Base-by-base conservation (phyloP, 2,329 filamentous ascomycete species). In the Tolypocladium sp. region DNA sequence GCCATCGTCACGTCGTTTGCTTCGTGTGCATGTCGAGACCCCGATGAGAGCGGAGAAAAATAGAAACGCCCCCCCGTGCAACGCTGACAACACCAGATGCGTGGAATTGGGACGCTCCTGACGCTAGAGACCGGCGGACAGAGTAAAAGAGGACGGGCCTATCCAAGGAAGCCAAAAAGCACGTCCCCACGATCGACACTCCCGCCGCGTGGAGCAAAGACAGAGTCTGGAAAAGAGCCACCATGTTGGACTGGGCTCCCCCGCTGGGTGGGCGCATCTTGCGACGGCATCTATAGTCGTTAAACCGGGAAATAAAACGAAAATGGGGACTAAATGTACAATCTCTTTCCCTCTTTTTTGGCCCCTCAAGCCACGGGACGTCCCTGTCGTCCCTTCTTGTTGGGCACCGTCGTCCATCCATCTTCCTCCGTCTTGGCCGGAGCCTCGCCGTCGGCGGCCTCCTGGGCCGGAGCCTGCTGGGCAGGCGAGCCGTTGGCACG, bases 401-500 rank as follows among this genome's bases (percentile, higher is more conserved):
- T 71, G 38, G 71, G 66, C 60, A 73, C 85, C 33, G 82, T 87
- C 63, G 82, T 85, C 85, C 85, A 88, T 64, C 85, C 85, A 69
- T 87, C 84, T 42, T 84, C 83, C 54, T 83, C 81, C 56, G 76
- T 71, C 44, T 75, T 71, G 56, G 75, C 73, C 41, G 74, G 64
- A 40, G 66, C 60, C 58, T 69, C 65, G 42, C 65, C 70, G 42
- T 65, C 70, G 37, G 64, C 67, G 51, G 70, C 67, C 15, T 70
- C 66, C 62, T 70, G 65, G 64, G 72, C 61, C 59, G 63, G 56
- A 60, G 67, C 73, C 67, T 68, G 68, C 63, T 74, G 74, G 65
- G 35, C 25, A 2, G 44, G 67, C 13, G 75, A 69, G 59, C 80
- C 79, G 68, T 83, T 84, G 60, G 77, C 68, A 42, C 81, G 81